These are phyloP conservation scores for Alternaria postmessia DNA, from an alignment of 2,329 filamentous ascomycete species.

Conservation along the genomic window DNA sequence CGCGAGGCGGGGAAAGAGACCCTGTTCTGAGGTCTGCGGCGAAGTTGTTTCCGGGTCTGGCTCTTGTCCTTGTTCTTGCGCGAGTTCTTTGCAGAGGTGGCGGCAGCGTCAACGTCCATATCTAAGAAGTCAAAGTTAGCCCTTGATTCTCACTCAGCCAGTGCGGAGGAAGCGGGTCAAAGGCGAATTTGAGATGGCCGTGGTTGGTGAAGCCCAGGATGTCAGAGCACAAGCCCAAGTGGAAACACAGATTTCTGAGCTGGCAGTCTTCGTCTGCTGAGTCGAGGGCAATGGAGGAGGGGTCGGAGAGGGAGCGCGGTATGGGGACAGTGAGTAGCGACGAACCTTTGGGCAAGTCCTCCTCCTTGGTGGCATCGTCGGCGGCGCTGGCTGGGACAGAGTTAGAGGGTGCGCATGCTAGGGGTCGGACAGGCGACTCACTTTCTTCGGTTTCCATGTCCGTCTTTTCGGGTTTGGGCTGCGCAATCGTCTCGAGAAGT, in stretches of 20 bases:
- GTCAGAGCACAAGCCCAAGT: slow-evolving; percentile 51
- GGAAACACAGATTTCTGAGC: slow-evolving; percentile 47
- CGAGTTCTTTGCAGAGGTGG: slow-evolving; percentile 29
- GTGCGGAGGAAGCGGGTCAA: slow-evolving; percentile 46
- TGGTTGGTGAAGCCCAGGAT: slow-evolving; percentile 49
- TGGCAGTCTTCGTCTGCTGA: slow-evolving; percentile 27
- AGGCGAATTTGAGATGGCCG: slow-evolving; percentile 48
- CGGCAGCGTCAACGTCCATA: slow-evolving; percentile 51
- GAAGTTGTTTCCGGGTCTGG: slow-evolving; percentile 47
- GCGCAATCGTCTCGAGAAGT: slow-evolving; percentile 78
- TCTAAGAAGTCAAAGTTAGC: slow-evolving; percentile 47
- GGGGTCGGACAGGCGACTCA: slow-evolving; percentile 17
- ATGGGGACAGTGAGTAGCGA: slow-evolving; percentile 42
- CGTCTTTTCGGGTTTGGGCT: slow-evolving; percentile 70
- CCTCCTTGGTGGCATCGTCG: slow-evolving; percentile 31
- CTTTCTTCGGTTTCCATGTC: slow-evolving; percentile 58
- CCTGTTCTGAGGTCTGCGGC: slow-evolving; percentile 50
- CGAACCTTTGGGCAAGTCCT: slow-evolving; percentile 44
- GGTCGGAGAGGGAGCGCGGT: slow-evolving; percentile 33
- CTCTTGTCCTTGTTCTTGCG: slow-evolving; percentile 47
- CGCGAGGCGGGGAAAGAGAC: slow-evolving; percentile 48
- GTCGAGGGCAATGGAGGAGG: slow-evolving; percentile 17
- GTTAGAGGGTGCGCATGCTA: slow-evolving; percentile 5
- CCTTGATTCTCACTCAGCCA: slow-evolving; percentile 42
- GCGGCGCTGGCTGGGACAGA: slow-evolving; percentile 16